Conservation (phyloP, 139 green algal genomes). For the Pleodorina starrii region DNA sequence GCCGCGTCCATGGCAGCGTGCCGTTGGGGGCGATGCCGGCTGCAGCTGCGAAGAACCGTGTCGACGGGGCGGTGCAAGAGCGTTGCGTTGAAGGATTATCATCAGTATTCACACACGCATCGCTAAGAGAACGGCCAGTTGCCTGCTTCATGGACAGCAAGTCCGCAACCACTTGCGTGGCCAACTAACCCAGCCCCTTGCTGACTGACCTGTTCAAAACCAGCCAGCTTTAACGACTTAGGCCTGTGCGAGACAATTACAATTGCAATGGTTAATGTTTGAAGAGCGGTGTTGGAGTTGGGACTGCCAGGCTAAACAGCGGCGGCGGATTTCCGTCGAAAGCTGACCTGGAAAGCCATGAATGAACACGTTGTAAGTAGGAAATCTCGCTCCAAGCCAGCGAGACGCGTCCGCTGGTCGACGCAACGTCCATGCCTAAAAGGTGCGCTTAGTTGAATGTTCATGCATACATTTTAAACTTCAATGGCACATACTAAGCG, state of each 20-base stretch:
- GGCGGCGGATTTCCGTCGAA: not conserved
- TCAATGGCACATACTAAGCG: no score
- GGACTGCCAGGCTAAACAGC: not conserved
- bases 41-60: not conserved
- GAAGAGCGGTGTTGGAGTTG: no score
- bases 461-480: no score
- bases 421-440: not conserved
- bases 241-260: not conserved
- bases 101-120: no score
- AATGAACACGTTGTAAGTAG: not conserved
- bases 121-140: no score
- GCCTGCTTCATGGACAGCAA: no score
- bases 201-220: not conserved
- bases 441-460: no score
- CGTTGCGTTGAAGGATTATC: no score
- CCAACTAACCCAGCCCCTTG: not conserved
- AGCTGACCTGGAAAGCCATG: not conserved
- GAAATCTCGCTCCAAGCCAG: constrained; percentile 1
- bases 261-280: not conserved
- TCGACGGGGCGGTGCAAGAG: no score
- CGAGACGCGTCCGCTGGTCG: not conserved
- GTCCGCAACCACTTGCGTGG: no score
- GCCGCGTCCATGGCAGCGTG: not conserved
- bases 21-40: no score
- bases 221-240: not conserved